These are phyloP conservation scores for Suhomyces guaymorum DNA, from an alignment of 1,139 yeast species.

Conservation along the genomic window DNA sequence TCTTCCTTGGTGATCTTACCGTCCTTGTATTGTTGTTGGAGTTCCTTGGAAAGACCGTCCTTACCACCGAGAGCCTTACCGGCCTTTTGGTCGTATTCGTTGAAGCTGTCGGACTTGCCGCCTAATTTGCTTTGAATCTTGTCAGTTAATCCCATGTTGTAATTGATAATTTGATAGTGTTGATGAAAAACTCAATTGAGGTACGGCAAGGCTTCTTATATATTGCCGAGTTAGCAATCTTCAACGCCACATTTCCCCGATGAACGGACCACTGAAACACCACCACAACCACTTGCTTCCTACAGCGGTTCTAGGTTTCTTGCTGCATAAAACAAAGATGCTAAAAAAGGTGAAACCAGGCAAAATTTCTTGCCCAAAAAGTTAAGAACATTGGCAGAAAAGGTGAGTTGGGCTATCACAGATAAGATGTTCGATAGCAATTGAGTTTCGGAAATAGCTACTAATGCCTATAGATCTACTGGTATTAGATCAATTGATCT, in stretches of 20 bases:
- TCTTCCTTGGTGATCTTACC: slow-evolving; percentile 32
- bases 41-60: slow-evolving; percentile 27
- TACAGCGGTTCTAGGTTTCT: neutral
- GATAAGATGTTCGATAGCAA: no score
- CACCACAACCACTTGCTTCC: neutral
- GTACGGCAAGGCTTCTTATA: neutral
- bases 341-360: no score
- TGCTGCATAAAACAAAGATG: no score
- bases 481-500: neutral
- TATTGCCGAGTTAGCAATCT: neutral
- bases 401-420: no score
- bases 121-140: slow-evolving; percentile 34
- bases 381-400: neutral
- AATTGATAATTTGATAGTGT: neutral
- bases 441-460: no score
- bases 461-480: neutral
- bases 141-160: slow-evolving; percentile 38
- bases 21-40: slow-evolving; percentile 29
- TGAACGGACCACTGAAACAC: neutral
- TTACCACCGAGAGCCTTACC: slow-evolving; percentile 28
- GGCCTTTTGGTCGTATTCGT: slow-evolving; percentile 22
- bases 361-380: neutral
- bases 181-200: neutral
- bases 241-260: neutral
- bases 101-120: slow-evolving; percentile 20